Conservation (phyloP, 768 basidiomycete species). For the Lactarius sanguifluus region DNA sequence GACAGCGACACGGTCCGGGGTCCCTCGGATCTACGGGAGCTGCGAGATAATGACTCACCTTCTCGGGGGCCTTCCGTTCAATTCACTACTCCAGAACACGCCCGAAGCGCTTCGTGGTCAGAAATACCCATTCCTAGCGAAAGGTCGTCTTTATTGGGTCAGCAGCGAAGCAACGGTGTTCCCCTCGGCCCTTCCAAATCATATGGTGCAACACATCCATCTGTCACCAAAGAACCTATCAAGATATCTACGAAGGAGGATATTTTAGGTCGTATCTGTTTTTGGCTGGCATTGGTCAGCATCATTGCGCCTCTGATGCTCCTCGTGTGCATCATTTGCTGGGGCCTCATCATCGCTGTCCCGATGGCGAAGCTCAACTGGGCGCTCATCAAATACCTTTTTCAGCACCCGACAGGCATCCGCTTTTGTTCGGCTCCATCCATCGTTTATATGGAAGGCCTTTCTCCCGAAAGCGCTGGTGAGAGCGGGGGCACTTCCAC, state of each 20-base stretch:
- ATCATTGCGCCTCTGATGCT: conserved; percentile 90
- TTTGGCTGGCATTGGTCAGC: conserved; percentile 74
- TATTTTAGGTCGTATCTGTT: conserved; percentile 69
- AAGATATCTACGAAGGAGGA: conserved; percentile 37
- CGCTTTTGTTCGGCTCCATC: conserved; percentile 91
- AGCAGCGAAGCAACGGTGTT: conserved; percentile 37
- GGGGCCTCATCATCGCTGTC: conserved; percentile 93
- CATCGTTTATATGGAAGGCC: conserved; percentile 53
- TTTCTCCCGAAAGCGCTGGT: conserved; percentile 34
- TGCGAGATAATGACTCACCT: conserved; percentile 13
- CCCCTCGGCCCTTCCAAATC: conserved; percentile 51
- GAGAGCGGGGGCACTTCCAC: conserved; percentile 35
- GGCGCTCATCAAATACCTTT: conserved; percentile 86
- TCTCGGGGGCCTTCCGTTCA: conserved; percentile 2
- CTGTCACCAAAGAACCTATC: conserved; percentile 33
- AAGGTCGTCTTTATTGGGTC: conserved; percentile 48
- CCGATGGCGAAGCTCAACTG: conserved; percentile 98
- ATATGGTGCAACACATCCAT: conserved; percentile 60
- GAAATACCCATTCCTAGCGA: conserved; percentile 43
- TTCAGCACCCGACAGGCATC: conserved; percentile 74
- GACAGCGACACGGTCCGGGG: conserved; percentile 40
- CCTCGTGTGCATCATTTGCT: conserved; percentile 84
- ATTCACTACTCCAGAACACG: conserved; percentile 42
- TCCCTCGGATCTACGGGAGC: conserved; percentile 26
- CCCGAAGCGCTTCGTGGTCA: conserved; percentile 48